phyloP scores from a whole-genome alignment of 352 stramenopile genomes.

The Pythium diclinum region DNA sequence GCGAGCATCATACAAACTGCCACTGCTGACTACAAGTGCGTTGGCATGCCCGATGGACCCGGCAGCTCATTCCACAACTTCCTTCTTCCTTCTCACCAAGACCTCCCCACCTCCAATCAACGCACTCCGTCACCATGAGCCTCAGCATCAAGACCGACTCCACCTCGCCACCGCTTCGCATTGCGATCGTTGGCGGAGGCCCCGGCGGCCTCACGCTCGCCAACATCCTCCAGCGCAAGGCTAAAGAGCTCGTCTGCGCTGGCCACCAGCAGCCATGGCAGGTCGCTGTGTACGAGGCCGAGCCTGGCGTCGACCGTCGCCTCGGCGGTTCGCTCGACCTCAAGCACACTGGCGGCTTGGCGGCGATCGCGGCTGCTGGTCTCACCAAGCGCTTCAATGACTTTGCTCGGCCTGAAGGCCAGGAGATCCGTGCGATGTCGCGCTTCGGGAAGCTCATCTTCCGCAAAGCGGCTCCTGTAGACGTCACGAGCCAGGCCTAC shows the following conservation, averaged over 20 bases:
- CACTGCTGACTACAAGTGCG: too few species aligned
- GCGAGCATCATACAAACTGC: too few species aligned
- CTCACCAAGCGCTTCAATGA: conserved; percentile 13
- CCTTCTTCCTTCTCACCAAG: background rate
- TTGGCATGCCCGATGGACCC: background rate
- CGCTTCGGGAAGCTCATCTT: conserved; percentile 9
- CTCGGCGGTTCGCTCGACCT: conserved; percentile 24
- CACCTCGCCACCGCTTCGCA: background rate
- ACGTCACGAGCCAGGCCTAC: conserved; percentile 10
- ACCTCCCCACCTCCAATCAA: background rate
- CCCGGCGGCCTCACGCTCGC: conserved; percentile 22
- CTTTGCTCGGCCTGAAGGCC: conserved; percentile 15
- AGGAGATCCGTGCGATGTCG: conserved; percentile 17
- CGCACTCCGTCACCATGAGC: background rate
- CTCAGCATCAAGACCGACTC: background rate
- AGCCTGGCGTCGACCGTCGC: background rate
- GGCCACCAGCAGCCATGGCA: conserved; percentile 2
- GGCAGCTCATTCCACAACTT: background rate
- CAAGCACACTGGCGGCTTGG: conserved; percentile 8
- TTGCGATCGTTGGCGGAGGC: conserved; percentile 20
- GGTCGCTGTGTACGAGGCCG: conserved; percentile 16
- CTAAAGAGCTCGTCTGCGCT: background rate
- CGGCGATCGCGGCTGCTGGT: conserved; percentile 9
- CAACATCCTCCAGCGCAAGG: conserved; percentile 20
- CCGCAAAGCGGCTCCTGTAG: background rate